Conservation (phyloP, 129 eudicot genomes). For the Lonicera japonica region DNA sequence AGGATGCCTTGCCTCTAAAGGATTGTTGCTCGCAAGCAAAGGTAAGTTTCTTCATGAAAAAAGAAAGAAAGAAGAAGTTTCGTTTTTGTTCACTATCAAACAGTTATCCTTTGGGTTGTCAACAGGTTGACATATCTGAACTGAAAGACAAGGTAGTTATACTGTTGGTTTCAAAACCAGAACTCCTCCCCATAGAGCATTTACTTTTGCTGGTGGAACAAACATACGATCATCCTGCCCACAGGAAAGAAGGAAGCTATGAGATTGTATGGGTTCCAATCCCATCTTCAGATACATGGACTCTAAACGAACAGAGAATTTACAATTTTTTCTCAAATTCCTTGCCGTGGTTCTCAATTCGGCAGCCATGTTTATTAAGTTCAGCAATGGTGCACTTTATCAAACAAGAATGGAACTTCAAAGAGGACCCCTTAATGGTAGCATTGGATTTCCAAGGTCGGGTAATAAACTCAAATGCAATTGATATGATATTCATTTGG, state of each 20-base stretch:
- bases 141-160: conserved; percentile 60
- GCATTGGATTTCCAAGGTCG: conserved; percentile 46
- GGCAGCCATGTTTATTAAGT: conserved; percentile 61
- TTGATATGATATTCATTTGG: conserved; percentile 72
- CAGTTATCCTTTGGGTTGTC: neutral
- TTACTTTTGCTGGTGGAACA: conserved; percentile 47
- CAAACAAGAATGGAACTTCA: conserved; percentile 52
- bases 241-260: conserved; percentile 25
- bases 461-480: conserved; percentile 53
- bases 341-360: conserved; percentile 67
- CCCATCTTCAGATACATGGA: conserved; percentile 55
- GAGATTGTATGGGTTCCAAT: conserved; percentile 66
- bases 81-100: neutral
- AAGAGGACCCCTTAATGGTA: conserved; percentile 53
- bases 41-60: conserved; percentile 21
- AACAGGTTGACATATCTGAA: conserved; percentile 43
- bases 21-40: conserved; percentile 40
- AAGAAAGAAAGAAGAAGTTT: neutral
- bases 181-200: conserved; percentile 49
- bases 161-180: conserved; percentile 65
- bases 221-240: conserved; percentile 39
- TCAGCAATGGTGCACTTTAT: conserved; percentile 37
- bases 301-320: conserved; percentile 24
- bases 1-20: conserved; percentile 56
- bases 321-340: conserved; percentile 51